A percentile compares a stretch with the other conserved stretches of the same genome.
Evolutionary conservation across 2,329 filamentous ascomycete genomes (phyloP).

Genomic region (Helotiales sp.): DNA sequence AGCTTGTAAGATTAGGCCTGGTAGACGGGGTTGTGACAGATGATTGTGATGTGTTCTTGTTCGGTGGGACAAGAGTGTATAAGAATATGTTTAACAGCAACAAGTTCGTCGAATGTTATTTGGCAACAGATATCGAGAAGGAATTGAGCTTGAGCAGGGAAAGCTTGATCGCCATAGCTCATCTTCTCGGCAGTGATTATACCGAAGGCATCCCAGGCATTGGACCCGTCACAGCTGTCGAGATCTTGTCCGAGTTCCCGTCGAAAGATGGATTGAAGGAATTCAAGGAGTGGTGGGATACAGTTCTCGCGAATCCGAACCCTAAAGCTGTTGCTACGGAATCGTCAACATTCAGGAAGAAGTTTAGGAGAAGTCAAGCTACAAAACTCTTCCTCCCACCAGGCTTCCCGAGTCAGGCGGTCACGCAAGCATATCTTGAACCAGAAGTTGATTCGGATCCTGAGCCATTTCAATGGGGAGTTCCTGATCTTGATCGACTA

Average conservation of each 20-base stretch:
- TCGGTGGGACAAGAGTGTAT: conserved; percentile 93
- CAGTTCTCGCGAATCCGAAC: conserved; percentile 64
- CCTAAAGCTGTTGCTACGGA: conserved; percentile 67
- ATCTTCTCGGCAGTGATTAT: conserved; percentile 91
- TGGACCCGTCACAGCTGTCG: conserved; percentile 90
- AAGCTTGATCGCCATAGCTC: conserved; percentile 85
- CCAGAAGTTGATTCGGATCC: conserved; percentile 82
- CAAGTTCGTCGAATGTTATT: conserved; percentile 96
- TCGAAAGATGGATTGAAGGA: conserved; percentile 56
- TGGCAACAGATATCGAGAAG: conserved; percentile 78
- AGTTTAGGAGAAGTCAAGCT: conserved; percentile 77
- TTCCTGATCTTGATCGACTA: conserved; percentile 86
- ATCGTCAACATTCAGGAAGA: conserved; percentile 71
- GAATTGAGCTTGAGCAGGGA: conserved; percentile 86
- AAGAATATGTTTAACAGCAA: conserved; percentile 99
- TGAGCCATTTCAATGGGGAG: conserved; percentile 89
- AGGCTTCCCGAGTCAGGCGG: conserved; percentile 74
- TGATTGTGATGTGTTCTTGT: conserved; percentile 94
- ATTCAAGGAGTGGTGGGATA: conserved; percentile 86
- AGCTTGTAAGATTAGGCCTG: conserved; percentile 80
- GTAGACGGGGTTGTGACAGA: conserved; percentile 98
- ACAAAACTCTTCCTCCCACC: conserved; percentile 85
- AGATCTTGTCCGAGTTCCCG: conserved; percentile 89
- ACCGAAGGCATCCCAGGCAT: conserved; percentile 89
- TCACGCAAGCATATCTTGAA: conserved; percentile 79